Percentiles rank a stretch among this genome's conserved stretches.
These are phyloP conservation scores for Talaromyces ruber DNA, from an alignment of 495 filamentous ascomycete genomes.

Conservation along the genomic window DNA sequence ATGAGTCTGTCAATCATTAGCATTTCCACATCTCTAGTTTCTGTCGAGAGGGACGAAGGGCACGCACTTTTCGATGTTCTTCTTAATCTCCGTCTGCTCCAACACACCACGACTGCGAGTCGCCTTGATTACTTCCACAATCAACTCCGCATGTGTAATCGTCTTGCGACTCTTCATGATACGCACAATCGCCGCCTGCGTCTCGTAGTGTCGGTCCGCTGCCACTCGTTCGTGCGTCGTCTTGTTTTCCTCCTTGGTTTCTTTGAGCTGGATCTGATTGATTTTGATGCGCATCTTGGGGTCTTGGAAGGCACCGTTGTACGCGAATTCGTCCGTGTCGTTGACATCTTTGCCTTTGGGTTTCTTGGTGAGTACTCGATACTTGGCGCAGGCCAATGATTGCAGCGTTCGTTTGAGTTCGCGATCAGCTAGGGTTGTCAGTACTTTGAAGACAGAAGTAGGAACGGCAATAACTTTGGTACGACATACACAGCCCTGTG, in stretches of 20 bases:
- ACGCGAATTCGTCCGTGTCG: constrained; percentile 65
- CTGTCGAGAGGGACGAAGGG: constrained; percentile 9
- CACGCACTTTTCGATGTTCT: constrained; percentile 92
- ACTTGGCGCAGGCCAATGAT: constrained; percentile 83
- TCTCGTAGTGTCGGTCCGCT: constrained; percentile 87
- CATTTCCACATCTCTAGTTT: neutral
- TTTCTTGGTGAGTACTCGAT: constrained; percentile 76
- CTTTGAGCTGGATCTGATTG: constrained; percentile 95
- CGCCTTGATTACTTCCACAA: constrained; percentile 79
- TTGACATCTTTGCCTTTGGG: constrained; percentile 79
- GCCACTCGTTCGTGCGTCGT: constrained; percentile 85
- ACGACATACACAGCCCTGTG: constrained; percentile 60
- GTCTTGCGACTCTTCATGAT: constrained; percentile 94
- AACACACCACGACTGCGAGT: constrained; percentile 78
- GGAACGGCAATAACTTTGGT: no score
- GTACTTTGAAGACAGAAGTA: no score
- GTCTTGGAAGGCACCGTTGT: constrained; percentile 70
- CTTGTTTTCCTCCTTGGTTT: constrained; percentile 86
- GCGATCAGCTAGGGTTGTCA: constrained; percentile 42
- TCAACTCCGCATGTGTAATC: constrained; percentile 74
- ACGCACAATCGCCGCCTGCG: constrained; percentile 90
- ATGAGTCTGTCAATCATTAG: constrained; percentile 53
- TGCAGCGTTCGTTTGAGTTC: constrained; percentile 88
- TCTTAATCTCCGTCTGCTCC: constrained; percentile 81
- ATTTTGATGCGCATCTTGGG: constrained; percentile 91